Conservation (phyloP, 139 green algal species). For the Gonium pectorale region DNA sequence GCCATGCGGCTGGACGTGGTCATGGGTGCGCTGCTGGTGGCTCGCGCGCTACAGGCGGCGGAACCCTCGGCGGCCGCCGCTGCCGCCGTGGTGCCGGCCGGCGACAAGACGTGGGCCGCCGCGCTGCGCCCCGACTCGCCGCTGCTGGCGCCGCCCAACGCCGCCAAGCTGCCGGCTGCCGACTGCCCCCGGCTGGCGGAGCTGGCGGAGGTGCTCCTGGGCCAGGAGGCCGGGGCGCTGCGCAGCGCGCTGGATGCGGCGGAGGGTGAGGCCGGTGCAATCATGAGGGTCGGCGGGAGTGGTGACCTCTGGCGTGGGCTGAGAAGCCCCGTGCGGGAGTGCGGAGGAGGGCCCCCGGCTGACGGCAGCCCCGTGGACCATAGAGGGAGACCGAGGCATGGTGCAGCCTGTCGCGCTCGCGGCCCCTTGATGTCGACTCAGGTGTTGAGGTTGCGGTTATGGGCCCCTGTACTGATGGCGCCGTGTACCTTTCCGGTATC, state of each 20-base stretch:
- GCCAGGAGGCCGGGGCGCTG: conserved; percentile 4
- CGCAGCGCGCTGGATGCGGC: not conserved
- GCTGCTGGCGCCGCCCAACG: conserved; percentile 63
- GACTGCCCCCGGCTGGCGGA: conserved; percentile 51
- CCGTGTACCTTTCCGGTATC: too few species aligned
- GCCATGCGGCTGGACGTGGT: conserved; percentile 47
- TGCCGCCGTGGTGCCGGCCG: conserved; percentile 36
- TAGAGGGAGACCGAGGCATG: too few species aligned
- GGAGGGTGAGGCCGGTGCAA: conserved; percentile 14
- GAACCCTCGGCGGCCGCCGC: not conserved
- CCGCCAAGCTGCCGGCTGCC: conserved; percentile 65
- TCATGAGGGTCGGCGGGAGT: too few species aligned
- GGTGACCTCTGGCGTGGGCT: not conserved
- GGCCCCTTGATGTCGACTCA: too few species aligned
- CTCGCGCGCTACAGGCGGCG: conserved; percentile 29
- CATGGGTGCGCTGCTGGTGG: conserved; percentile 29
- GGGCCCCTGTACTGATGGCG: too few species aligned
- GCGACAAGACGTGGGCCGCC: conserved; percentile 59
- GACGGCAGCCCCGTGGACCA: too few species aligned
- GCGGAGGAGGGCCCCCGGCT: too few species aligned
- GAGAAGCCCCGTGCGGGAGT: not conserved
- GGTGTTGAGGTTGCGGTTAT: too few species aligned
- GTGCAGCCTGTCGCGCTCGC: too few species aligned
- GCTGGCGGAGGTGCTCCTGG: conserved; percentile 41
- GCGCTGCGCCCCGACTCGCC: conserved; percentile 56